Base-by-base conservation (phyloP, 2,329 filamentous ascomycete genomes). In the Claviceps paspali region DNA sequence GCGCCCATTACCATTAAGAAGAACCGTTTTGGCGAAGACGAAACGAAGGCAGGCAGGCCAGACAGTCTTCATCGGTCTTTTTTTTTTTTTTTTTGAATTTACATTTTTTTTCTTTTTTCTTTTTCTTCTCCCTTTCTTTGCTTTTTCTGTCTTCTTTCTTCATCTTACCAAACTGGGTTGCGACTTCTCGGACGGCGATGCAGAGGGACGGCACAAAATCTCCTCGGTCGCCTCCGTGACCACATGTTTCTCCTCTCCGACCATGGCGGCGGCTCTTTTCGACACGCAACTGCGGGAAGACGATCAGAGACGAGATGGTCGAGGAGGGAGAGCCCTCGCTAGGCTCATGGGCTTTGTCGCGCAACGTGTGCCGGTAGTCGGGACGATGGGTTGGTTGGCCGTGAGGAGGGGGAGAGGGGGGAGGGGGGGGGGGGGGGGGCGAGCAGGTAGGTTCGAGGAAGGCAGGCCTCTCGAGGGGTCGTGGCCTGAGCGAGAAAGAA, bases 231-330 rank as follows among this genome's bases (percentile, higher is more conserved):
- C 46, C 38, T 33, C 48, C 12, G 41, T 41, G 19, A 45, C 45
- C 37, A 39, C 37, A 32, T 41, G 46, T 46, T 55, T 55, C 45
- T 54, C 51, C 39, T 52, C 51, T 42, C 47, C 49, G 44, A 46
- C 47, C 52, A 54, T 54, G n/a, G n/a, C n/a, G 51, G 26, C 34
- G 30, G 35, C 38, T 29, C 11, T 9, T 6, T 11, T 28, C 12
- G 15, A 17, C 32, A 33, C 17, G 35, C 14, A 28, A 14, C 29
- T 23, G 12, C 24, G 22, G 9, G n/a, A 23, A 22, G 11, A 27
- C 23, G 30, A 22, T 29, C 24, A 21, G 15, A 22, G 29, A 9
- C 23, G 33, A 24, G n/a, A n/a, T n/a, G 29, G 29, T 32, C 29
- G 41, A 29, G 31, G 39, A 41, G 41, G 39, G 35, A 32, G 31